Evolutionary conservation across 2,329 filamentous ascomycete species (phyloP).

Genomic region (Scleromitrula shiraiana): DNA sequence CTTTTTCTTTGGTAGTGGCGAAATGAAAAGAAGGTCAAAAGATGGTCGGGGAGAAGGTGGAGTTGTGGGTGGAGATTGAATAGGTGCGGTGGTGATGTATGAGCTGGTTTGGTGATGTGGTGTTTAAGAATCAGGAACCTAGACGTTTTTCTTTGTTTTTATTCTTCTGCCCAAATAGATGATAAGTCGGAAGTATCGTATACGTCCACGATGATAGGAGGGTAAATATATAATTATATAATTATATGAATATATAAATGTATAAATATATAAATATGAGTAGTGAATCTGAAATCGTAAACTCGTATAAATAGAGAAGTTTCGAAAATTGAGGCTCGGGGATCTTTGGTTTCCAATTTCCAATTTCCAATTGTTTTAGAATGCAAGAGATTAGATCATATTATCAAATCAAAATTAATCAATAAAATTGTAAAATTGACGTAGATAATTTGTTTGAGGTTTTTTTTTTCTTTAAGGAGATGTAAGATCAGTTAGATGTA

Average conservation of each 20-base stretch:
- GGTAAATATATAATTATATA: too few species aligned
- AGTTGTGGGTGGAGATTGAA: background rate
- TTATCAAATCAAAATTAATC: background rate
- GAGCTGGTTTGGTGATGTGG: background rate
- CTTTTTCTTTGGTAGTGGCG: background rate
- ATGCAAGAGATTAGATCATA: background rate
- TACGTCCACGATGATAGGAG: too few species aligned
- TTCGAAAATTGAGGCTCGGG: too few species aligned
- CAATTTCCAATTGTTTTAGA: background rate
- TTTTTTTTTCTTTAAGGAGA: too few species aligned
- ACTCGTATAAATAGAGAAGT: background rate
- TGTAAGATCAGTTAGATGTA: background rate
- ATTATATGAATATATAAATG: too few species aligned
- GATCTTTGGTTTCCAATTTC: background rate
- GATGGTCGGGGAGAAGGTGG: slow-evolving; percentile 1
- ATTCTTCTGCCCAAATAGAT: background rate
- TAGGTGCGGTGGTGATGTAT: background rate
- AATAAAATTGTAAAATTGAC: background rate
- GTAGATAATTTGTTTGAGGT: background rate
- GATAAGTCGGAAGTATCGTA: too few species aligned
- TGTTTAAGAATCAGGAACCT: background rate
- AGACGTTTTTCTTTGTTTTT: background rate
- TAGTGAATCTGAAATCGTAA: background rate
- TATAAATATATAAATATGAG: too few species aligned
- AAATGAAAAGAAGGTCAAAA: background rate